Evolutionary conservation across 805 yeast genomes (phyloP).

Genomic region (Kregervanrija fluxuum): DNA sequence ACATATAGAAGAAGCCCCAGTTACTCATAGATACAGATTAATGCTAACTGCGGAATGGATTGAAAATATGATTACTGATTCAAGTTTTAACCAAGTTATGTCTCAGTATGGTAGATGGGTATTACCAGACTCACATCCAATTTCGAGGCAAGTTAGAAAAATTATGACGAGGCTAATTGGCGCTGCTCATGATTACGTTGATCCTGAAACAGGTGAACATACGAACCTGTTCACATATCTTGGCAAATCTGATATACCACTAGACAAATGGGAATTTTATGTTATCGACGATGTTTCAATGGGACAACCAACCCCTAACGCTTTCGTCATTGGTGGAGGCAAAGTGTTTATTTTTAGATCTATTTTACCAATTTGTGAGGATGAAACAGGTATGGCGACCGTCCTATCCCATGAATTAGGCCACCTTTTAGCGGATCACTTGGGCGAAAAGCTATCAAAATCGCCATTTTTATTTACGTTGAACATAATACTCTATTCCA

Average conservation of each 20-base stretch:
- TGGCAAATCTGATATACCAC: constrained; percentile 20
- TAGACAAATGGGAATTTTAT: constrained; percentile 67
- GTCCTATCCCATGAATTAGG: constrained; percentile 91
- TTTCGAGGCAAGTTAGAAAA: constrained; percentile 43
- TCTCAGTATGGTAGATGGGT: constrained; percentile 43
- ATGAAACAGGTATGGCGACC: constrained; percentile 93
- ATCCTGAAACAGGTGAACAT: constrained; percentile 25
- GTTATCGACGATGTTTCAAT: constrained; percentile 55
- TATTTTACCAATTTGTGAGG: constrained; percentile 67
- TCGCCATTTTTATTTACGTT: constrained; percentile 62
- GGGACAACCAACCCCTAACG: constrained; percentile 79
- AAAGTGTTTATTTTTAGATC: constrained; percentile 84
- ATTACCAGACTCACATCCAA: constrained; percentile 59
- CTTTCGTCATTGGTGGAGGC: constrained; percentile 94
- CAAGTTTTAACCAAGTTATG: constrained; percentile 55
- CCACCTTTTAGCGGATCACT: constrained; percentile 89
- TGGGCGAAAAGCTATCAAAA: constrained; percentile 72
- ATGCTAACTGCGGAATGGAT: constrained; percentile 63
- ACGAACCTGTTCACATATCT: constrained; percentile 19
- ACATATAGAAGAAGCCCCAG: constrained; percentile 73
- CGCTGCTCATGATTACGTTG: constrained; percentile 40
- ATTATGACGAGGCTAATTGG: constrained; percentile 61
- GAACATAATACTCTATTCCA: constrained; percentile 44
- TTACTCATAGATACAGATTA: constrained; percentile 63
- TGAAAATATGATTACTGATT: constrained; percentile 56